Base-by-base conservation (phyloP, 345 rosid species). In the Euphorbia tirucalli region DNA sequence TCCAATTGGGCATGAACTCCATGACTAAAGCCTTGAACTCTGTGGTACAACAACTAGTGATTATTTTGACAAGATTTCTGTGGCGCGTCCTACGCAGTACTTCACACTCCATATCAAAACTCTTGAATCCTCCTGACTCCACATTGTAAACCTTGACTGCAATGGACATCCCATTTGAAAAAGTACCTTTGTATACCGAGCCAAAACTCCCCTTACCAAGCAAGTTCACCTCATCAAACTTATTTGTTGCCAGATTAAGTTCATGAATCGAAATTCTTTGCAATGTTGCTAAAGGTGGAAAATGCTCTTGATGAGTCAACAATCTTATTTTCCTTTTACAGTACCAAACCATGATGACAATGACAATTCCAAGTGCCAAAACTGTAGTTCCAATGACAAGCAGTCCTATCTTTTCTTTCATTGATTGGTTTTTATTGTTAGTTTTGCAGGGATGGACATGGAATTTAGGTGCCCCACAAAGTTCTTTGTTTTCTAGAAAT, bases 401-500 rank as follows among this genome's bases (percentile, higher is more conserved):
- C 8, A 30, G n/a, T 3, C 3, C 2, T 46, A 13, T 46, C 52
- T 46, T 46, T 8, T 11, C 18, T 16, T 22, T 16, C 48, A 0
- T 54, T 32, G 67, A 21, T 21, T 30, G 37, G 30, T n/a, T 10
- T 28, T 5, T 6, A 30, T 16, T 19, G 27, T 44, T 63, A 3
- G 35, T 49, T 57, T 58, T 52, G 65, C 85, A 79, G 0, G 62
- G 66, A 9, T 48, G 62, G 5, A 82, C 75, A 24, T 68, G 76
- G 7, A 78, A 13, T 21, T 56, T 27, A 6, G 48, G 19, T 24
- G 68, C 25, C 59, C 83, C 83, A 68, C 85, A 82, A 0, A 82
- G 57, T 16, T 3, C 52, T 46, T 13, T 16, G 4, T 46, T 46
- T 15, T 16, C 52, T 15, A 46, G 14, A 46, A 46, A 46, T 46